Evolutionary conservation across 148 eudicot species (phyloP).

Genomic region (Polygonum aviculare): DNA sequence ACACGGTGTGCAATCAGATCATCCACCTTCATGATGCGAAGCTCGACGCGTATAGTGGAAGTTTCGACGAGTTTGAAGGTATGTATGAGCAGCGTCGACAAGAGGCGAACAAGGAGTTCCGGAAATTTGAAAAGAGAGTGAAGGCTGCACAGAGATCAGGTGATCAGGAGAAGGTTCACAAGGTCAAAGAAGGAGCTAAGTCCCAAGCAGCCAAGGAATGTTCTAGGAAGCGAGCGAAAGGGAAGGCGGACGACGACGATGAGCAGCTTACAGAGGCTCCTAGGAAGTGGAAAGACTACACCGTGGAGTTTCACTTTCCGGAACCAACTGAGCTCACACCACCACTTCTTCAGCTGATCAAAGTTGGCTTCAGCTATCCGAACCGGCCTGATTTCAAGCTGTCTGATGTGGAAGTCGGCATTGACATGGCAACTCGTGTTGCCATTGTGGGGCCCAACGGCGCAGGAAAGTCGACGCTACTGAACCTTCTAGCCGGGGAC

Average conservation of each 20-base stretch:
- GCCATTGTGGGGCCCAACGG: no score
- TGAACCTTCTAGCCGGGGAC: no score
- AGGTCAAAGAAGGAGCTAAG: constrained; percentile 53
- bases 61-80: constrained; percentile 56
- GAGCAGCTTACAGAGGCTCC: constrained; percentile 50
- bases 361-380: constrained; percentile 60
- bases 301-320: constrained; percentile 28
- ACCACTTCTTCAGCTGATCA: constrained; percentile 59
- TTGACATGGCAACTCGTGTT: no score
- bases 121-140: constrained; percentile 43
- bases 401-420: no score
- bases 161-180: constrained; percentile 44
- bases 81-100: constrained; percentile 68
- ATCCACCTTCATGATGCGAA: constrained; percentile 69
- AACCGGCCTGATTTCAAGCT: constrained; percentile 29
- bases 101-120: constrained; percentile 45
- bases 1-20: constrained; percentile 53
- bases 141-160: constrained; percentile 60
- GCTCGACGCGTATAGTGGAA: constrained; percentile 56
- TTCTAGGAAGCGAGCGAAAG: constrained; percentile 38
- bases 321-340: constrained; percentile 69
- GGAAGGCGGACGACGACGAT: constrained; percentile 47
- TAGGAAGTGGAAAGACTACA: constrained; percentile 50
- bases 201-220: constrained; percentile 40
- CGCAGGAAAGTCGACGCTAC: no score